A percentile compares a stretch with the other conserved stretches of the same genome.
These are phyloP conservation scores for Eucalyptus leucophloia DNA, from an alignment of 345 rosid species.

Conservation along the genomic window DNA sequence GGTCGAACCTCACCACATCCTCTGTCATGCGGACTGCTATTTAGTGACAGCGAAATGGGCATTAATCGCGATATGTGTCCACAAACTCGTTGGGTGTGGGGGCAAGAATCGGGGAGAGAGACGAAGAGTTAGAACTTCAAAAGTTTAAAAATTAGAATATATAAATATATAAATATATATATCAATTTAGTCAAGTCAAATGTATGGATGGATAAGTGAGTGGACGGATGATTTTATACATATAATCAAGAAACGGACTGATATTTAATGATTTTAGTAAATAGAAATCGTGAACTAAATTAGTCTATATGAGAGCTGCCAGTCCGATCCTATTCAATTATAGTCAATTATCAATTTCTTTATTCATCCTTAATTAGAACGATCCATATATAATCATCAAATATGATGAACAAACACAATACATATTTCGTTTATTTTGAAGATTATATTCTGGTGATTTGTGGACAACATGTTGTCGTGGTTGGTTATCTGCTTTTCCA, in stretches of 20 bases:
- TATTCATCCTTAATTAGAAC: no score
- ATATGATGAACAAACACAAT: not conserved
- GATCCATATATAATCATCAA: not conserved
- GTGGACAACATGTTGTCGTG: not conserved
- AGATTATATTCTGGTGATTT: not conserved
- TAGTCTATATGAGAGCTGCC: accelerated
- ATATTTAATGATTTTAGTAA: accelerated
- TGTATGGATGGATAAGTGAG: accelerated
- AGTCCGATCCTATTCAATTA: accelerated
- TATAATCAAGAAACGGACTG: accelerated
- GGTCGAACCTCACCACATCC: not conserved
- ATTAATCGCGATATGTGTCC: not conserved
- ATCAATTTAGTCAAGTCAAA: accelerated
- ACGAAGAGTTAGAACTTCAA: no score
- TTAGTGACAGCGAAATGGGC: not conserved
- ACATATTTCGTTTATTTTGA: not conserved
- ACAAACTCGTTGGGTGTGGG: no score
- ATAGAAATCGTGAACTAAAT: accelerated
- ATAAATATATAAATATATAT: no score
- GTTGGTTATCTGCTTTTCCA: not conserved
- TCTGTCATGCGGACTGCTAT: not conserved
- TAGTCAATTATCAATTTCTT: accelerated
- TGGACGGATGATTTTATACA: no score
- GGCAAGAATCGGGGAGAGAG: no score
- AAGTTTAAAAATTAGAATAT: no score